Base-by-base conservation (phyloP, 2,329 filamentous ascomycete species). In the Penicillium oxalicum region DNA sequence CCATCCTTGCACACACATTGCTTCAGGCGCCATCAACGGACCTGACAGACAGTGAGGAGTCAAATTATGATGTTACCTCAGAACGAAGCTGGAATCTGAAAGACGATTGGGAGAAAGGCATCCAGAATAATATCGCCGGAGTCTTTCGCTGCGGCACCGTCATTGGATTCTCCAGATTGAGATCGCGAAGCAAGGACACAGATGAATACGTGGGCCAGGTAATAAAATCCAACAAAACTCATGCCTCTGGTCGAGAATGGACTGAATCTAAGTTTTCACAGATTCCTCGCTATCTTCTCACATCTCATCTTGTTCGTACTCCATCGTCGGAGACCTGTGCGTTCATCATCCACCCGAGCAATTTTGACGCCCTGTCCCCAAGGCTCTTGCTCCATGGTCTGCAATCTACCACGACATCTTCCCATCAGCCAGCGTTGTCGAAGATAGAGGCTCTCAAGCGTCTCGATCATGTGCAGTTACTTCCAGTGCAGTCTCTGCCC, bases 271-370 rank as follows among this genome's bases (percentile, higher is more conserved):
- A 50, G 5, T n/a, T 2, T 9, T 38, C 9, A 9, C 40, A 67
- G 65, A 52, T 67, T 32, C 62, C 65, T n/a, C 65, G 62, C 11
- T 44, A 52, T 29, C 58, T 68, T 24, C 55, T 67, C 18, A 56
- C 55, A 48, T 54, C 41, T 2, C 55, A 62, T 35, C 48, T 67
- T 3, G 51, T 45, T 9, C 45, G 28, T 9, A 8, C 43, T 2
- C 26, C 48, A 25, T 50, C 49, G 36, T 40, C 48, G 38, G 47
- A 56, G 18, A 44, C 59, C 27, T 65, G 49, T 41, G 55, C 59
- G 27, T 70, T 64, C 54, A 68, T 70, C 34, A 68, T 70, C 42
- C 60, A 67, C 42, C 66, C 66, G 0, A 53, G 47, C 13, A 63
- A 53, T 33, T 64, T 60, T 25, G 55, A 55, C 12, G 58, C 58